These are phyloP conservation scores for Cladorrhinum sp. DNA, from an alignment of 2,329 filamentous ascomycete species.

Conservation along the genomic window DNA sequence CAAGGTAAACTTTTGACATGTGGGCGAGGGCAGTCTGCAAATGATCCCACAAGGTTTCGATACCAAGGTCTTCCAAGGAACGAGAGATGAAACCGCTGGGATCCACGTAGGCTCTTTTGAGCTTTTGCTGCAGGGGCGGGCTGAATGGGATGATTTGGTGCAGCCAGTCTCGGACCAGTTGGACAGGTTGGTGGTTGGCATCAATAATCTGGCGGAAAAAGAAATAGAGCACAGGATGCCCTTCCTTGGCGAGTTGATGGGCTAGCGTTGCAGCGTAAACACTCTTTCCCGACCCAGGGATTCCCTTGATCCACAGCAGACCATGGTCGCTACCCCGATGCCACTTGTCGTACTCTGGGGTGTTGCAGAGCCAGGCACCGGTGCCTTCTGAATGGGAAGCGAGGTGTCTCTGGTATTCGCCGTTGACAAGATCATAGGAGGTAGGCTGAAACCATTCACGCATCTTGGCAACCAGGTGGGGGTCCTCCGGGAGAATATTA, in stretches of 20 bases:
- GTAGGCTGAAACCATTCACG: slow-evolving; percentile 32
- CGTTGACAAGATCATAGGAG: slow-evolving; percentile 21
- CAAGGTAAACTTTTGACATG: slow-evolving; percentile 34
- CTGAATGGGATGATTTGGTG: slow-evolving; percentile 33
- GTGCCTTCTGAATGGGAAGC: slow-evolving; percentile 26
- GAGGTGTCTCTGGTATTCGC: slow-evolving; percentile 29
- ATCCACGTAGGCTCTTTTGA: slow-evolving; percentile 22
- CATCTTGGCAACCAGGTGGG: slow-evolving; percentile 15
- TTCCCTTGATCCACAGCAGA: slow-evolving; percentile 35
- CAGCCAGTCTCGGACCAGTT: slow-evolving; percentile 36
- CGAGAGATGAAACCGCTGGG: too few relatives aligned
- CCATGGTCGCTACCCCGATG: slow-evolving; percentile 20
- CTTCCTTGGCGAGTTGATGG: slow-evolving; percentile 21
- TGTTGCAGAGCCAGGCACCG: slow-evolving; percentile 26
- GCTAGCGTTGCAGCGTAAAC: slow-evolving; percentile 33
- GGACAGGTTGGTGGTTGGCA: slow-evolving; percentile 33
- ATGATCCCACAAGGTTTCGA: slow-evolving; percentile 32
- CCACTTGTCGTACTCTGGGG: slow-evolving; percentile 25
- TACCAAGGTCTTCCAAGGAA: too few relatives aligned
- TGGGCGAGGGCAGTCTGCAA: slow-evolving; percentile 27
- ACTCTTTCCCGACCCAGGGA: slow-evolving; percentile 40
- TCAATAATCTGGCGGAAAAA: slow-evolving; percentile 41
- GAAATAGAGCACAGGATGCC: slow-evolving; percentile 35
- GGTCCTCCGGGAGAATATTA: too few relatives aligned
- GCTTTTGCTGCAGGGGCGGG: slow-evolving; percentile 28